Percentiles rank a stretch among this genome's conserved stretches.
Conservation (phyloP, 306 rosid genomes). For the Trifolium pratense region DNA sequence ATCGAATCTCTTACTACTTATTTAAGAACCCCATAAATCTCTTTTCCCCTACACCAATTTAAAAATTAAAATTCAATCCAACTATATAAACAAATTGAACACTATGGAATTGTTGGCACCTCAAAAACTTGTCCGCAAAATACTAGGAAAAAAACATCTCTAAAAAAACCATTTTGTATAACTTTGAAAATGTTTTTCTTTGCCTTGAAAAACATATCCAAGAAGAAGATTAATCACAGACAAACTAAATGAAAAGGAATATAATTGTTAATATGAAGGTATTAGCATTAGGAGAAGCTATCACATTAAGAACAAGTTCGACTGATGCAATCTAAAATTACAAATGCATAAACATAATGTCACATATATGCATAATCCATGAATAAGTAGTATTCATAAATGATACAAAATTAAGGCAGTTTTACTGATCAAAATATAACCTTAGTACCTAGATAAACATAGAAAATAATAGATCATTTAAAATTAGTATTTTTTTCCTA, state of each 20-base stretch:
- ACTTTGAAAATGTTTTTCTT: neutral
- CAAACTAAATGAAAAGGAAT: neutral
- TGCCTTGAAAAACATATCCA: conserved; percentile 13
- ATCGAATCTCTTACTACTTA: too few species aligned
- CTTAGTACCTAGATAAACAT: conserved; percentile 5
- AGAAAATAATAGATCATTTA: conserved; percentile 3
- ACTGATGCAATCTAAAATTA: conserved; percentile 14
- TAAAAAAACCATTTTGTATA: too few species aligned
- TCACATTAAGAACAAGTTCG: conserved; percentile 12
- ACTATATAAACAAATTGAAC: neutral
- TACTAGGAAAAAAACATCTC: neutral
- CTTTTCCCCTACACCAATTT: too few species aligned
- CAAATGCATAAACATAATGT: conserved; percentile 6
- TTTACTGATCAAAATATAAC: conserved; percentile 29
- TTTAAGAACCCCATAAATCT: too few species aligned
- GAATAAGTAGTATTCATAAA: conserved; percentile 33
- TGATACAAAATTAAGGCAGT: conserved; percentile 22
- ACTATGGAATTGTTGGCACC: neutral
- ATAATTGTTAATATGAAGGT: conserved; percentile 10
- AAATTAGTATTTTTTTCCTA: too few species aligned
- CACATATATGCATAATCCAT: conserved; percentile 30
- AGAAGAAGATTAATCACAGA: neutral
- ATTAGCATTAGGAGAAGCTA: conserved; percentile 28
- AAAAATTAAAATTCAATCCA: neutral
- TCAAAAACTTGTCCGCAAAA: neutral